phyloP scores from a whole-genome alignment of 768 basidiomycete species.

The Suillus spraguei region DNA sequence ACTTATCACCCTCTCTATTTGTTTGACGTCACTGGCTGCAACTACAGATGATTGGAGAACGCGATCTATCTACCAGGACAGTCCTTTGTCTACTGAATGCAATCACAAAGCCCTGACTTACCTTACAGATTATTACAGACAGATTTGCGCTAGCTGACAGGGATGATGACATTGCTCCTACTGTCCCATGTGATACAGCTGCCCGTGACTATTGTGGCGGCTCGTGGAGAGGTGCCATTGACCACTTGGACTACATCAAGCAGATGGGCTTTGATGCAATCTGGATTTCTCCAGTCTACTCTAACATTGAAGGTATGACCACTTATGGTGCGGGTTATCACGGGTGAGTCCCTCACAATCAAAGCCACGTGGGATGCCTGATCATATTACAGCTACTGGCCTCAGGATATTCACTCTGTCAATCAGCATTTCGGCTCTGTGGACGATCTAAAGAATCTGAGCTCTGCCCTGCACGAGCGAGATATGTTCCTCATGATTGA shows the following conservation, averaged over 20 bases:
- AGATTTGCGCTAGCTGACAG: constrained; percentile 56
- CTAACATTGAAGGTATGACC: constrained; percentile 50
- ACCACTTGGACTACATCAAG: constrained; percentile 64
- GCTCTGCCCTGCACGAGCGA: constrained; percentile 47
- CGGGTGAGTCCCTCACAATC: constrained; percentile 35
- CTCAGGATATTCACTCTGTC: constrained; percentile 46
- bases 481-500: constrained; percentile 67
- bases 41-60: constrained; percentile 52
- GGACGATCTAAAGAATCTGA: constrained; percentile 52
- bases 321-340: constrained; percentile 60
- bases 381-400: constrained; percentile 48
- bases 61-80: constrained; percentile 57
- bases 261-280: constrained; percentile 63
- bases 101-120: not conserved
- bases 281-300: constrained; percentile 59
- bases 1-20: constrained; percentile 8
- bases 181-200: constrained; percentile 46
- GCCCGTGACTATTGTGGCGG: constrained; percentile 59
- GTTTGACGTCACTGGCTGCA: constrained; percentile 31
- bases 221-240: constrained; percentile 52
- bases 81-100: constrained; percentile 3
- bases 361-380: not conserved
- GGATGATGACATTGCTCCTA: constrained; percentile 27
- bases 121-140: constrained; percentile 51
- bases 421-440: constrained; percentile 56